Conservation (phyloP, 2,329 filamentous ascomycete species). For the Arthrobotrys entomopaga region DNA sequence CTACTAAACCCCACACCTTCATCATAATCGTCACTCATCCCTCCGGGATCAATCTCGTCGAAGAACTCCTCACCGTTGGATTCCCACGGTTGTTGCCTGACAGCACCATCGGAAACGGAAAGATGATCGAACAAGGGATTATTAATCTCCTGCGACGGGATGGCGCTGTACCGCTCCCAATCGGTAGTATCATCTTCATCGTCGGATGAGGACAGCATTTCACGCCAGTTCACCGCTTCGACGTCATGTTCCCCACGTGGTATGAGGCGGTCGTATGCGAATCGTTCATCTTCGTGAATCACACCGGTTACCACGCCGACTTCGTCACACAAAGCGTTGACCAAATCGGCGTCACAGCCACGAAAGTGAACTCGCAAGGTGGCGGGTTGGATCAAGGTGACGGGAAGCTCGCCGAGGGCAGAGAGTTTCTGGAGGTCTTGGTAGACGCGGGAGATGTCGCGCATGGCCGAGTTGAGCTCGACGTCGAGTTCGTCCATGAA, state of each 20-base stretch:
- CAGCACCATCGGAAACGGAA: constrained; percentile 33
- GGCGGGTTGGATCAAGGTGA: constrained; percentile 73
- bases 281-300: constrained; percentile 75
- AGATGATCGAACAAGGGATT: constrained; percentile 41
- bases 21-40: constrained; percentile 10
- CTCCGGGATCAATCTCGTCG: constrained; percentile 47
- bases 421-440: constrained; percentile 83
- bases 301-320: constrained; percentile 83
- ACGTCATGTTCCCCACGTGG: constrained; percentile 18
- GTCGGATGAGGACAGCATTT: constrained; percentile 48
- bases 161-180: constrained; percentile 49
- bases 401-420: constrained; percentile 81
- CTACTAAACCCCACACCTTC: constrained; percentile 28
- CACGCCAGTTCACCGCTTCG: constrained; percentile 44
- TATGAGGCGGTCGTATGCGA: constrained; percentile 55
- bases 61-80: constrained; percentile 27
- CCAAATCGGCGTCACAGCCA: constrained; percentile 83
- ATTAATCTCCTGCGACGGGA: constrained; percentile 51
- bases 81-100: constrained; percentile 37
- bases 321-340: constrained; percentile 86
- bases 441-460: constrained; percentile 81
- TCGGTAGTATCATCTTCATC: constrained; percentile 41
- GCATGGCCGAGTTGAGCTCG: constrained; percentile 86
- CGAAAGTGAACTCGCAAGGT: constrained; percentile 86
- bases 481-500: constrained; percentile 85